phyloP scores from a whole-genome alignment of 805 yeast species.

The Schwanniomyces pseudopolymorphus region DNA sequence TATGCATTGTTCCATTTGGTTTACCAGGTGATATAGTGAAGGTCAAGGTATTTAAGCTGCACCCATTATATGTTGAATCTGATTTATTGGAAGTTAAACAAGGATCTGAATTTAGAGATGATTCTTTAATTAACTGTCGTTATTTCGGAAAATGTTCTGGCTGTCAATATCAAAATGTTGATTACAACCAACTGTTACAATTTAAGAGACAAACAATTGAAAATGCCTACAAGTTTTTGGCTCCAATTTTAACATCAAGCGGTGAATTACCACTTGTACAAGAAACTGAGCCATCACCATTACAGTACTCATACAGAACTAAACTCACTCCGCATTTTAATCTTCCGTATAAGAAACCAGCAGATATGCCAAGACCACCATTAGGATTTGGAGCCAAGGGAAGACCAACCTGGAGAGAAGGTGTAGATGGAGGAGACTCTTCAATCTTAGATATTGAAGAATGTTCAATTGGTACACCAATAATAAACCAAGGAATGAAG shows the following conservation, averaged over 20 bases:
- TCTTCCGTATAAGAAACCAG: slow-evolving; percentile 55
- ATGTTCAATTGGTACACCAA: slow-evolving; percentile 83
- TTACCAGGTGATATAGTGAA: slow-evolving; percentile 80
- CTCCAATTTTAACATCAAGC: slow-evolving; percentile 49
- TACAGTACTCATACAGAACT: slow-evolving; percentile 76
- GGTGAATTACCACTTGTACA: slow-evolving; percentile 59
- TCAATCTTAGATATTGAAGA: slow-evolving; percentile 88
- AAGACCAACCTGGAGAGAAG: slow-evolving; percentile 63
- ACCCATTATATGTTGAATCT: slow-evolving; percentile 69
- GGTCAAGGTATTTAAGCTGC: slow-evolving; percentile 73
- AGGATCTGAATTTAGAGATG: slow-evolving; percentile 43
- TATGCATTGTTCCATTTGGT: slow-evolving; percentile 82
- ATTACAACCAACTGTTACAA: slow-evolving; percentile 68
- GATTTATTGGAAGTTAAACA: slow-evolving; percentile 59
- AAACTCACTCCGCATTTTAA: slow-evolving; percentile 96
- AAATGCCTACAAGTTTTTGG: slow-evolving; percentile 80
- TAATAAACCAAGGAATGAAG: slow-evolving; percentile 69
- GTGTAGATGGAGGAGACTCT: slow-evolving; percentile 55
- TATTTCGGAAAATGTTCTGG: slow-evolving; percentile 95
- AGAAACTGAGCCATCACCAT: slow-evolving; percentile 73
- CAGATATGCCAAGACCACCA: slow-evolving; percentile 52
- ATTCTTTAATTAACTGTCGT: slow-evolving; percentile 64
- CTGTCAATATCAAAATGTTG: slow-evolving; percentile 84
- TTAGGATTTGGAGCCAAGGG: slow-evolving; percentile 91
- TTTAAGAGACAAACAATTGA: slow-evolving; percentile 72